These are phyloP conservation scores for Aspergillus diversus DNA, from an alignment of 495 filamentous ascomycete genomes.

Conservation along the genomic window DNA sequence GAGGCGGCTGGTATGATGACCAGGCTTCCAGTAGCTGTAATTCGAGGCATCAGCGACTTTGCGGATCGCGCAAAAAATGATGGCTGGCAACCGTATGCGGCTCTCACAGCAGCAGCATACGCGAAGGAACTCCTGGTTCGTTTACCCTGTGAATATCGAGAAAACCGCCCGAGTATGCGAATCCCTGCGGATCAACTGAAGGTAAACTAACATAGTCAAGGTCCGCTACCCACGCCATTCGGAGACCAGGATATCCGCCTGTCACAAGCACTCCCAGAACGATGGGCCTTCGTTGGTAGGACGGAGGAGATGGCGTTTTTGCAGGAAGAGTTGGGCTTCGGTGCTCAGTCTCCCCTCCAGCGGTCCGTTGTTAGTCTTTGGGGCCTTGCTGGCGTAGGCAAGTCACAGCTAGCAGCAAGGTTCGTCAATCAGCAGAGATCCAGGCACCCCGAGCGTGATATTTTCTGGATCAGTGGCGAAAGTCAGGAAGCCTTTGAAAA, in stretches of 20 bases:
- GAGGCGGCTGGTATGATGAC: conserved; percentile 5
- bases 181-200: not conserved
- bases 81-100: not conserved
- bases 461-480: not conserved
- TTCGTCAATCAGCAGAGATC: not conserved
- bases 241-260: not conserved
- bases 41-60: conserved; percentile 6
- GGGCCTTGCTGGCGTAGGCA: not conserved
- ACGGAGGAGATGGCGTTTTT: not conserved
- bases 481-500: not conserved
- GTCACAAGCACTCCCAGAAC: not conserved
- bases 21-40: not conserved
- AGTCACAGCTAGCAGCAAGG: conserved; percentile 1
- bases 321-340: not conserved
- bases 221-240: not conserved
- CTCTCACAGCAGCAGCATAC: not conserved
- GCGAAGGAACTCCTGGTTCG: not conserved
- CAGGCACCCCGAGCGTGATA: not conserved
- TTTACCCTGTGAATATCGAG: not conserved
- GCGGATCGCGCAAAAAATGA: not conserved
- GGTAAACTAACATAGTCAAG: not conserved
- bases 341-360: not conserved
- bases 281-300: not conserved
- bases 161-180: not conserved
- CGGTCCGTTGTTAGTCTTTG: not conserved